These are phyloP conservation scores for Kodamaea sagamina DNA, from an alignment of 805 yeast species.

Conservation along the genomic window DNA sequence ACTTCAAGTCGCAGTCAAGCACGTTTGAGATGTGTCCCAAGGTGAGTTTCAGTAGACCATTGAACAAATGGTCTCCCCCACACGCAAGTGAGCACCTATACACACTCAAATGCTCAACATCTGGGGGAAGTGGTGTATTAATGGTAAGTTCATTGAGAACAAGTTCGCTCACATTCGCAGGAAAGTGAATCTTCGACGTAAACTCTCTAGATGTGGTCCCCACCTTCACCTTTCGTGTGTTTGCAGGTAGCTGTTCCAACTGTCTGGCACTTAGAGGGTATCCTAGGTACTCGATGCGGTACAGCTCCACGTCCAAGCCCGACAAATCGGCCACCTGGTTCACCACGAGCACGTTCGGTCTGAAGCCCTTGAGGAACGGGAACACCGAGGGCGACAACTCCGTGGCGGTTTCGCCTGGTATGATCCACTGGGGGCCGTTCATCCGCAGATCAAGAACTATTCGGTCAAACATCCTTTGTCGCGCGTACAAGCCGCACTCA, in stretches of 20 bases:
- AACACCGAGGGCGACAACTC: conserved; percentile 1
- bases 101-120: conserved; percentile 3
- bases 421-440: conserved; percentile 5
- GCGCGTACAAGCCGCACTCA: background rate
- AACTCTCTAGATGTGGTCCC: background rate
- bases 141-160: conserved; percentile 1
- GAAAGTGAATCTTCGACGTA: conserved; percentile 2
- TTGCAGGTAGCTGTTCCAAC: conserved; percentile 2
- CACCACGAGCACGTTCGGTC: background rate
- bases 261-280: conserved; percentile 2
- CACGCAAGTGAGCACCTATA: background rate
- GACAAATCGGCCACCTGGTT: background rate
- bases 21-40: background rate
- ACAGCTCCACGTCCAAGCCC: background rate
- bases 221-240: background rate
- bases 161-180: background rate
- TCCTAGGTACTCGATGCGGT: conserved; percentile 1
- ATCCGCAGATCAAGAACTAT: conserved; percentile 1
- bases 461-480: conserved; percentile 5
- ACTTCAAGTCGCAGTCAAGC: background rate
- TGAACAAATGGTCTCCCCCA: background rate
- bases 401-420: background rate
- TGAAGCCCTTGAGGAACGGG: conserved; percentile 4
- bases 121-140: conserved; percentile 3
- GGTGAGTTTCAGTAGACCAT: conserved; percentile 5